Evolutionary conservation across 495 filamentous ascomycete species (phyloP).

Genomic region (Penicillium canariense): DNA sequence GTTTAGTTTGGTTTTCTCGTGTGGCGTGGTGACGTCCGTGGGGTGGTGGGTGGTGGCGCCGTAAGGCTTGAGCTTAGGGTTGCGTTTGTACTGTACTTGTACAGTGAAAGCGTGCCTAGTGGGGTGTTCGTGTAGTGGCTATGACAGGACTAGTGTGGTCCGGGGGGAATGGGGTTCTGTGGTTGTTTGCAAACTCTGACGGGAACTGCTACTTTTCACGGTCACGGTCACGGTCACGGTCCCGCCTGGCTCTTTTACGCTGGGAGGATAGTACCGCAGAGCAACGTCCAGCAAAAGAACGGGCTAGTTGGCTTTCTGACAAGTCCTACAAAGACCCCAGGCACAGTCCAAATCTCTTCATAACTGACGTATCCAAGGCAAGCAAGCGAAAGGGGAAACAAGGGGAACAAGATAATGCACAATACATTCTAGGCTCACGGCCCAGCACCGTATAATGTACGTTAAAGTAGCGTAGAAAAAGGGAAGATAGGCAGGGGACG

Average conservation of each 20-base stretch:
- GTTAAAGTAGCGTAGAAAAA: conserved; percentile 12
- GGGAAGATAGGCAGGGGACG: conserved; percentile 9
- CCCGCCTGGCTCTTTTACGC: too few relatives aligned
- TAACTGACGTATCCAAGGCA: not conserved
- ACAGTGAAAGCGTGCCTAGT: too few relatives aligned
- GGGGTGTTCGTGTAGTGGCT: too few relatives aligned
- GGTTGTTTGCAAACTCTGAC: too few relatives aligned
- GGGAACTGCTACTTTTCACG: too few relatives aligned
- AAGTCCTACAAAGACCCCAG: not conserved
- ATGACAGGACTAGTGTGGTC: too few relatives aligned
- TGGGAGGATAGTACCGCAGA: too few relatives aligned
- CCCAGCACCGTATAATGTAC: conserved; percentile 34
- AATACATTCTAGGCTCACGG: conserved; percentile 19
- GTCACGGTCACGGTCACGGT: too few relatives aligned
- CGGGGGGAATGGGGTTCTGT: too few relatives aligned
- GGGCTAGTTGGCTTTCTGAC: too few relatives aligned
- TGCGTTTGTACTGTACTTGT: not conserved
- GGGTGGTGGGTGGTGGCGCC: not conserved
- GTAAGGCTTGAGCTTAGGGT: not conserved
- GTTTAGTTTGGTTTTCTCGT: not conserved
- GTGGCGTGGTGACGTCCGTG: not conserved
- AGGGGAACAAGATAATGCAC: conserved; percentile 23
- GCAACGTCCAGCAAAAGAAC: too few relatives aligned
- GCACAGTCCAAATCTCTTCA: not conserved
- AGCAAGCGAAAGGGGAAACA: not conserved